These are phyloP conservation scores for Asclepias syriaca DNA, from an alignment of 257 asterid species.

Conservation along the genomic window DNA sequence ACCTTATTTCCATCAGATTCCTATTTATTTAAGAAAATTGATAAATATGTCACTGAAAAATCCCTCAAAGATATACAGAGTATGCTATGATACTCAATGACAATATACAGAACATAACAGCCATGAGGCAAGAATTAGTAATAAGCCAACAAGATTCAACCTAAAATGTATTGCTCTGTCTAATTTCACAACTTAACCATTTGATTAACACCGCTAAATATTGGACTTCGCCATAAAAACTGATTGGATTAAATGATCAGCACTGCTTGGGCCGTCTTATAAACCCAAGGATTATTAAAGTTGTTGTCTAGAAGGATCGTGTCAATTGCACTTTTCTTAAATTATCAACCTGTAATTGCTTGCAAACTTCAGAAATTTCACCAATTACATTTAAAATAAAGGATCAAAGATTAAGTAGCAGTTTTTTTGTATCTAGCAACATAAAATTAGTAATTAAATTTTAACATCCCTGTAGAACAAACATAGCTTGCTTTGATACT, in stretches of 20 bases:
- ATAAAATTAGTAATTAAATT: background rate
- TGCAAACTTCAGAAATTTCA: background rate
- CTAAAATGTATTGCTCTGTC: background rate
- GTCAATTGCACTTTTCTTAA: background rate
- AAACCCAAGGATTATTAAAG: background rate
- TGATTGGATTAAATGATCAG: background rate
- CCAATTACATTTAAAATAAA: background rate
- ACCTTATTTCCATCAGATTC: constrained; percentile 79
- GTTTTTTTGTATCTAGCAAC: background rate
- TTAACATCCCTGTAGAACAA: too few species aligned
- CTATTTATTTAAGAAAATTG: constrained; percentile 23
- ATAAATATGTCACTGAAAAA: background rate
- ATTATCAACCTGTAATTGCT: background rate
- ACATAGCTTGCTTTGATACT: background rate
- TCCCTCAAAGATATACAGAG: background rate
- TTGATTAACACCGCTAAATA: background rate
- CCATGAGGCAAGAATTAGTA: background rate
- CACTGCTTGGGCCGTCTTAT: background rate
- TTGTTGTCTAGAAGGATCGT: background rate
- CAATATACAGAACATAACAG: background rate
- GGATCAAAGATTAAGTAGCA: background rate
- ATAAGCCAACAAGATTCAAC: background rate
- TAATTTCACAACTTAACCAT: background rate
- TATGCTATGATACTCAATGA: background rate
- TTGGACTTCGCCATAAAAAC: background rate